phyloP scores from a whole-genome alignment of 1,284 basidiomycete species.

The Mycosarcoma maydis region DNA sequence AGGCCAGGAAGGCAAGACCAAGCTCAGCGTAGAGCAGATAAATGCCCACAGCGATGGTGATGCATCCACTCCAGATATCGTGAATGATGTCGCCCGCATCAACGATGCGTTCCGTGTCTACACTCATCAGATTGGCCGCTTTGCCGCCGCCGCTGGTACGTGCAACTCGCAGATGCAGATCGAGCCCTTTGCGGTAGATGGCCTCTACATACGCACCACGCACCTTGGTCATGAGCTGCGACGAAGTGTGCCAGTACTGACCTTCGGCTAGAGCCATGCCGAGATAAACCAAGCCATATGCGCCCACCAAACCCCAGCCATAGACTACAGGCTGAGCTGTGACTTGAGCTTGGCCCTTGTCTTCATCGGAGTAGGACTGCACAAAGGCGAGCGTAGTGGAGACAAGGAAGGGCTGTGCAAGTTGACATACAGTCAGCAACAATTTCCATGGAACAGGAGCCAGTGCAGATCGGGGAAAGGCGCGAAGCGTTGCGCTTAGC shows the following conservation, averaged over 20 bases:
- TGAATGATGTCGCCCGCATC: constrained; percentile 38
- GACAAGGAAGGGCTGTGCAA: constrained; percentile 56
- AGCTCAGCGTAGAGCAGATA: constrained; percentile 54
- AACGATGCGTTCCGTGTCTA: constrained; percentile 60
- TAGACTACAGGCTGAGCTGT: constrained; percentile 42
- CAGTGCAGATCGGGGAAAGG: constrained; percentile 44
- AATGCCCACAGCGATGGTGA: constrained; percentile 51
- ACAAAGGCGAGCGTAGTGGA: constrained; percentile 54
- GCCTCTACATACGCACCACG: constrained; percentile 56
- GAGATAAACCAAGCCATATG: constrained; percentile 56
- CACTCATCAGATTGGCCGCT: constrained; percentile 60
- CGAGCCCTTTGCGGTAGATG: constrained; percentile 57
- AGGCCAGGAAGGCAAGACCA: constrained; percentile 51
- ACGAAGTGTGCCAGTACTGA: constrained; percentile 47
- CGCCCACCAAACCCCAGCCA: constrained; percentile 61
- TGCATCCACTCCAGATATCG: constrained; percentile 50
- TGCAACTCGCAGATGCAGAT: constrained; percentile 49
- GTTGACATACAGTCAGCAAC: constrained; percentile 37
- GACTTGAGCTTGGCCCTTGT: constrained; percentile 12
- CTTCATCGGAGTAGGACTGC: constrained; percentile 28
- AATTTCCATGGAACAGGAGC: constrained; percentile 52
- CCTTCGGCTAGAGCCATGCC: constrained; percentile 43
- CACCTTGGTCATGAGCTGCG: constrained; percentile 49
- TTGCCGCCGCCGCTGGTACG: constrained; percentile 51
- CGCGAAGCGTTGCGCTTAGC: constrained; percentile 31